Evolutionary conservation across 2,329 filamentous ascomycete species (phyloP), one percentile per base, ranked within the genome.

Genomic region (Dactylellina cionopaga): DNA sequence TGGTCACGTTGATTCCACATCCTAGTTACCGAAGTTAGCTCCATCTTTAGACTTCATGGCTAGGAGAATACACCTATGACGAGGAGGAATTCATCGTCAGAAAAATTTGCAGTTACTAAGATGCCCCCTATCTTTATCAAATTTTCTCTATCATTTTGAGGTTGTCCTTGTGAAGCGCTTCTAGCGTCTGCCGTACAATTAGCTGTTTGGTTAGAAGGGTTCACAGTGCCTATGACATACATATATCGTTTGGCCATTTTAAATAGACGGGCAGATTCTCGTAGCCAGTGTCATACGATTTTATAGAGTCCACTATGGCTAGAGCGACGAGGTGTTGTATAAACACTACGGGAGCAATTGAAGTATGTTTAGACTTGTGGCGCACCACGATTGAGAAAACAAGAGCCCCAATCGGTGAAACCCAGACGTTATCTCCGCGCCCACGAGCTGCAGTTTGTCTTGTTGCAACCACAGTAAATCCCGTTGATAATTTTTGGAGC

Each of bases 241-340:
- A 94, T 60, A 99, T 91, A 78, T 99, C 95, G 77, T 99, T 99
- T 9, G 95, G 95, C 95, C 95, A 99, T 80, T 99, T 99, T 29
- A 99, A 82, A 79, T 91, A 92, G 39, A 99, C 85, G 0, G 91
- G 91, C 3, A 98, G 80, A 0, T 87, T 83, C 4, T 87, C 84
- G 80, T 96, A 98, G 5, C 89, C 91, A 1, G 81, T 81, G 51
- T 89, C 92, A 78, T 98, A 98, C 24, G 84, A 85, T 74, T 91
- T 89, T 74, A 98, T 89, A 0, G 92, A 94, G 74, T 91, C 87
- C 1, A 96, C 90, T 41, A 94, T 90, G 39, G 95, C 93, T 46
- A 99, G 87, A 0, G 92, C 93, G 0, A 92, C 89, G 11, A 99
- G 85, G 79, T 99, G 99, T 80, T 98, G 95, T 25, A 98, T 85